Conservation (phyloP, 2,329 filamentous ascomycete genomes). For the Gremmenia infestans region DNA sequence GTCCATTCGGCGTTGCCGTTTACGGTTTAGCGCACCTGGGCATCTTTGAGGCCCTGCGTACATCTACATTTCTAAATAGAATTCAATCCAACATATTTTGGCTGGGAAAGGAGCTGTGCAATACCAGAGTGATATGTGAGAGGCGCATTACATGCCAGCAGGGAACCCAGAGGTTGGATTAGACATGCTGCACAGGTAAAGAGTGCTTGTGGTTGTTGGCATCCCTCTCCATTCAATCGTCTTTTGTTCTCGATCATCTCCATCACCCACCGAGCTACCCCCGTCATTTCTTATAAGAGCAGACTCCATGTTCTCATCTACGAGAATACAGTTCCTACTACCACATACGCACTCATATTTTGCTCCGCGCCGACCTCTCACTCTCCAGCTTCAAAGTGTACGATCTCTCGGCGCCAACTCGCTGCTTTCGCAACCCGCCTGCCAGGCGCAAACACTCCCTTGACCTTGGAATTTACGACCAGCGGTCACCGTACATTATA, state of each 20-base stretch:
- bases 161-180: constrained; percentile 11
- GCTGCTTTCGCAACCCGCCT: constrained; percentile 4
- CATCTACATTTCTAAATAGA: constrained; percentile 24
- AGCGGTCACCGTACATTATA: not conserved
- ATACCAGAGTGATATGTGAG: constrained; percentile 27
- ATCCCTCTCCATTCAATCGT: constrained; percentile 16
- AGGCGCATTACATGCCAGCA: constrained; percentile 16
- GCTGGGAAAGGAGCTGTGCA: constrained; percentile 16
- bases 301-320: constrained; percentile 24
- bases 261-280: constrained; percentile 10
- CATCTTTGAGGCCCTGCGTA: not conserved
- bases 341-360: constrained; percentile 3
- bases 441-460: constrained; percentile 13
- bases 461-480: constrained; percentile 6
- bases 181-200: constrained; percentile 23
- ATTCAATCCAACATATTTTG: constrained; percentile 23
- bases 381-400: constrained; percentile 5
- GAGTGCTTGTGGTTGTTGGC: constrained; percentile 9
- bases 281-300: constrained; percentile 15
- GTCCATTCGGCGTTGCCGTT: not conserved
- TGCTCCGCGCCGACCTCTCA: constrained; percentile 1
- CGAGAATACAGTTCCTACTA: constrained; percentile 11
- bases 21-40: not conserved
- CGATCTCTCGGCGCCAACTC: not conserved
- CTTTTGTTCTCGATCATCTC: constrained; percentile 8